Evolutionary conservation across 768 basidiomycete species (phyloP).

Genomic region (Suillus bovinus): DNA sequence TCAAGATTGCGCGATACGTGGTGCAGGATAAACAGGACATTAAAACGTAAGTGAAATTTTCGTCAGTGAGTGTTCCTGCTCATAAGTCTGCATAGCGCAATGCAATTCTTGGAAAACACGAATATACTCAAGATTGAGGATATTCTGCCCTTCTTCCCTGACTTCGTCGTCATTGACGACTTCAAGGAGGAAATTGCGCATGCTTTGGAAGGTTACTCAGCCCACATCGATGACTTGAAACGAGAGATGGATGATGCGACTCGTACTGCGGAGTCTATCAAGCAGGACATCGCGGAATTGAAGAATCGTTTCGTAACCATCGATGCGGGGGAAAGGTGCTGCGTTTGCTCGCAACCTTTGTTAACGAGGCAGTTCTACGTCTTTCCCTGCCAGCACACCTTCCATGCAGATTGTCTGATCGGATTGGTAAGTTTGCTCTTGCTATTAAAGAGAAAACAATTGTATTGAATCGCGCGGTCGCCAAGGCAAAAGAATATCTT

Average conservation of each 20-base stretch:
- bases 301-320: slow-evolving; percentile 91
- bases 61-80: not conserved
- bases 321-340: slow-evolving; percentile 84
- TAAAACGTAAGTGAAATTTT: slow-evolving; percentile 72
- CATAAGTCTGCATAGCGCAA: slow-evolving; percentile 61
- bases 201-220: slow-evolving; percentile 91
- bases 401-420: slow-evolving; percentile 98
- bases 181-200: slow-evolving; percentile 99
- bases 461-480: slow-evolving; percentile 15
- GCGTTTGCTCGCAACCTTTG: slow-evolving; percentile 72
- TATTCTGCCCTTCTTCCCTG: slow-evolving; percentile 98
- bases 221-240: slow-evolving; percentile 87
- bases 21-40: slow-evolving; percentile 98
- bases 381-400: slow-evolving; percentile 96
- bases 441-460: not conserved
- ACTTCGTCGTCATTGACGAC: slow-evolving; percentile 98
- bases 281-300: slow-evolving; percentile 83
- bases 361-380: slow-evolving; percentile 95
- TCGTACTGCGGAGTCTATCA: slow-evolving; percentile 88
- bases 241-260: slow-evolving; percentile 97
- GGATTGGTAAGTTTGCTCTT: slow-evolving; percentile 65
- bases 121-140: slow-evolving; percentile 97
- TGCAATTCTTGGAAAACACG: slow-evolving; percentile 94
- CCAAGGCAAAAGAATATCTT: slow-evolving; percentile 89
- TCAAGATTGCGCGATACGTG: slow-evolving; percentile 98